Evolutionary conservation across 2,329 filamentous ascomycete species (phyloP).

Genomic region (Pestalotiopsis sp.): DNA sequence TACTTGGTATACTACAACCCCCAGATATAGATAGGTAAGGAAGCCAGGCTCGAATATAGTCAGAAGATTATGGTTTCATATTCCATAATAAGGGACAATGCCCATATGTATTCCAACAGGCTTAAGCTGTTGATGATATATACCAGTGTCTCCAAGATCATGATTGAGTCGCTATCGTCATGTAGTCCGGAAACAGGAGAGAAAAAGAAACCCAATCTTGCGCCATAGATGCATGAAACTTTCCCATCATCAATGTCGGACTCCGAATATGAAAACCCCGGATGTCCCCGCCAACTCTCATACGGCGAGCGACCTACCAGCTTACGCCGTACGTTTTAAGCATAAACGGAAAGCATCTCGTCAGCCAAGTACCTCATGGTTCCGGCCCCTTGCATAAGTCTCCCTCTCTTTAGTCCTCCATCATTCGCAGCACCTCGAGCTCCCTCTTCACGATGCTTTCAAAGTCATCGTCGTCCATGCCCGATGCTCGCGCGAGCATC

Average conservation of each 20-base stretch:
- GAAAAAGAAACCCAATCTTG: not conserved
- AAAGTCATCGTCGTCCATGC: constrained; percentile 77
- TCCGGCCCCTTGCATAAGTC: not conserved
- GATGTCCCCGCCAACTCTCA: not conserved
- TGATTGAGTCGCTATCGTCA: not conserved
- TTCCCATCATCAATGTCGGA: not conserved
- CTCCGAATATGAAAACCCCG: not conserved
- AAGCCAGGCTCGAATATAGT: no score
- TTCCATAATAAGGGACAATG: no score
- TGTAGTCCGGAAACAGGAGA: not conserved
- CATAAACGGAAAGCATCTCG: not conserved
- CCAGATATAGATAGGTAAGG: no score
- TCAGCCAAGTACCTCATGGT: not conserved
- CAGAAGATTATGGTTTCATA: no score
- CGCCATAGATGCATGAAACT: not conserved
- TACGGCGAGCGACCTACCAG: not conserved
- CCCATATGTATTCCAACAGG: no score
- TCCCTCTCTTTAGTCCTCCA: constrained; percentile 53
- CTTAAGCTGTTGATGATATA: not conserved
- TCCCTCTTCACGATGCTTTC: constrained; percentile 72
- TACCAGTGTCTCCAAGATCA: not conserved
- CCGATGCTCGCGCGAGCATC: constrained; percentile 68
- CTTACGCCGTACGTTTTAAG: not conserved
- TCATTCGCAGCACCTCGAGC: constrained; percentile 68
- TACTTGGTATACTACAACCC: no score